Evolutionary conservation across 441 rosid species (phyloP), one percentile per base, ranked within the genome.

Genomic region (Jatropha multifida): DNA sequence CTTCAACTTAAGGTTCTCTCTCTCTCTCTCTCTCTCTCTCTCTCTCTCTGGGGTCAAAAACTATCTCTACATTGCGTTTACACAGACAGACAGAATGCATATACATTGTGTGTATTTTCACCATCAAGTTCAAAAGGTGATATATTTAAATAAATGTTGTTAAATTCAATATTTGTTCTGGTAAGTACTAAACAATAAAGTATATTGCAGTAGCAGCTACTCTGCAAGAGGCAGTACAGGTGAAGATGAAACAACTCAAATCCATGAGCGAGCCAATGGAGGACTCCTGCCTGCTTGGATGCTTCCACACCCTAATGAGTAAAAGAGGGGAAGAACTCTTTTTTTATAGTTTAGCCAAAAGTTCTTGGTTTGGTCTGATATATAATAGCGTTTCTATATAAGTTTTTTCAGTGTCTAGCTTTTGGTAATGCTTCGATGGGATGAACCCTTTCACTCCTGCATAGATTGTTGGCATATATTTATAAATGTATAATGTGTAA

Each of bases 261-360:
- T 72, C 10, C 75, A 52, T 26, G 65, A 78, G 41, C 76, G 73
- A 69, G 73, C 69, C 23, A 81, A 79, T 44, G 55, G 77, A 9
- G 59, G 78, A 9, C 68, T 82, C 20, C 69, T 87, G 76, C 91
- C 91, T 3, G 76, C 90, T 51, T 89, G 93, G 93, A 82, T 89
- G 91, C 81, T 85, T 74, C 72, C 79, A 78, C 76, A 62, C 56
- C 55, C 76, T 10, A 78, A 75, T 20, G 83, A 81, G 32, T 76
- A 63, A 59, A 42, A 48, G 26, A 59, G 6, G 15, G 71, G 4
- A 52, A 15, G 40, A 1, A 49, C 51, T 44, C 40, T 38, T 14
- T 23, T 23, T 14, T n/a, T 49, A 68, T 40, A n/a, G n/a, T 5
- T 56, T 44, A 59, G 74, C 48, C 23, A 71, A 44, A 15, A 41